Percentiles rank a stretch among this genome's conserved stretches.
Evolutionary conservation across 1,284 basidiomycete species (phyloP).

Genomic region (Cryptococcus hybrid): DNA sequence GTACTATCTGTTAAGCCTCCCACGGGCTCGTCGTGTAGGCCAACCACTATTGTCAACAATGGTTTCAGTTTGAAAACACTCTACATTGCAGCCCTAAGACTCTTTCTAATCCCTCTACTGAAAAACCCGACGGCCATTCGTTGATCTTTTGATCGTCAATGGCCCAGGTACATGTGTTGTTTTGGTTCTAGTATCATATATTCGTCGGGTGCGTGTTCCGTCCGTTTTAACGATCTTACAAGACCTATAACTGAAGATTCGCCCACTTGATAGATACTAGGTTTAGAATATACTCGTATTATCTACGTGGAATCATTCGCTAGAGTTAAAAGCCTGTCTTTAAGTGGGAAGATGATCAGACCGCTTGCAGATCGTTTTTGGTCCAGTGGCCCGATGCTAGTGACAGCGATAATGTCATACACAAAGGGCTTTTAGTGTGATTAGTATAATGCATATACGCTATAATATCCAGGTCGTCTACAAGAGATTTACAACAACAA

Average conservation of each 20-base stretch:
- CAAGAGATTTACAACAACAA: not conserved
- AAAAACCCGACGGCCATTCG: constrained; percentile 50
- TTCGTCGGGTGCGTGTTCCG: constrained; percentile 74
- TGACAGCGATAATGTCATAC: constrained; percentile 8
- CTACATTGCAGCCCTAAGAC: constrained; percentile 54
- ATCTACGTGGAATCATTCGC: constrained; percentile 97
- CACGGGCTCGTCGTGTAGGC: constrained; percentile 80
- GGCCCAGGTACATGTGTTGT: constrained; percentile 93
- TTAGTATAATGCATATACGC: constrained; percentile 9
- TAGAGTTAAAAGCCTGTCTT: constrained; percentile 74
- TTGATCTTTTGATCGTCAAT: constrained; percentile 83
- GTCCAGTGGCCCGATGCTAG: constrained; percentile 80
- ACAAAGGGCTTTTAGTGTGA: constrained; percentile 20
- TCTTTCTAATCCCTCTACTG: constrained; percentile 22
- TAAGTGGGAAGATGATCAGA: constrained; percentile 78
- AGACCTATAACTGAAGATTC: not conserved
- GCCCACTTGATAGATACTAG: constrained; percentile 61
- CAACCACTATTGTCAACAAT: constrained; percentile 70
- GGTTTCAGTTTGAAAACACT: constrained; percentile 64
- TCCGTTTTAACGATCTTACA: not conserved
- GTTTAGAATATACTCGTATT: constrained; percentile 66
- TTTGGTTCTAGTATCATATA: constrained; percentile 68
- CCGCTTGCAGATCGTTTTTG: constrained; percentile 82
- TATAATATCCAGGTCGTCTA: not conserved
- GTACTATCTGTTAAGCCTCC: constrained; percentile 61